Percentiles rank a stretch among this genome's conserved stretches.
phyloP scores from a whole-genome alignment of 495 filamentous ascomycete genomes.

The Neurospora sublineolata region DNA sequence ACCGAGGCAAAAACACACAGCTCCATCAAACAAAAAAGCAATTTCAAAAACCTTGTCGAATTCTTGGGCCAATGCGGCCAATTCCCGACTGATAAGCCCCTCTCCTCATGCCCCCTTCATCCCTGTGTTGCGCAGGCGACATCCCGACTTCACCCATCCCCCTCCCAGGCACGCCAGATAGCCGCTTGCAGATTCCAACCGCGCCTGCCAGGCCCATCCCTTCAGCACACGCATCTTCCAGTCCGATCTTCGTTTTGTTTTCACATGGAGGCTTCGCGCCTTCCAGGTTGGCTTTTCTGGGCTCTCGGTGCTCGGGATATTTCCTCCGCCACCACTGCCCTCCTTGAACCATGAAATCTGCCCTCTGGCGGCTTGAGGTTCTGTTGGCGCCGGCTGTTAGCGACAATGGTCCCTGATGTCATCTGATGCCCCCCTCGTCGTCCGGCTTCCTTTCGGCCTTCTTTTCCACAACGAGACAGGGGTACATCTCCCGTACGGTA shows the following conservation, averaged over 20 bases:
- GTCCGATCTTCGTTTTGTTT: neutral
- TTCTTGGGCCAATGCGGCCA: neutral
- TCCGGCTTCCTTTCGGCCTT: neutral
- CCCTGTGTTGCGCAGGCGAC: neutral
- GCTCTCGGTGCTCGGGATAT: neutral
- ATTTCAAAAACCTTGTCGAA: neutral
- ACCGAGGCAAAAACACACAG: neutral
- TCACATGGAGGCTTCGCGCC: neutral
- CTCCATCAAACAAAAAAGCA: neutral
- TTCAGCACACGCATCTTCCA: neutral
- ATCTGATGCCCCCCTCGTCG: neutral
- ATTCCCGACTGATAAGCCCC: neutral
- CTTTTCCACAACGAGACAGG: neutral
- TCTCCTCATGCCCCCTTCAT: neutral
- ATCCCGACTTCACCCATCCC: neutral
- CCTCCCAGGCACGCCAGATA: neutral
- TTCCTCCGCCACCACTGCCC: neutral
- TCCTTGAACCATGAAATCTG: neutral
- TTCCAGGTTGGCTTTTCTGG: neutral
- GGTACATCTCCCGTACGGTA: neutral
- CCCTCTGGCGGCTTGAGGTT: neutral
- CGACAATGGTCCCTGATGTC: neutral
- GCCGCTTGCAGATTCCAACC: neutral
- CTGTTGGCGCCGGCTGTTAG: neutral
- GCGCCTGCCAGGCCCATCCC: neutral